These are phyloP conservation scores for Ophiostoma sp. DNA, from an alignment of 2,329 filamentous ascomycete genomes.

Conservation along the genomic window DNA sequence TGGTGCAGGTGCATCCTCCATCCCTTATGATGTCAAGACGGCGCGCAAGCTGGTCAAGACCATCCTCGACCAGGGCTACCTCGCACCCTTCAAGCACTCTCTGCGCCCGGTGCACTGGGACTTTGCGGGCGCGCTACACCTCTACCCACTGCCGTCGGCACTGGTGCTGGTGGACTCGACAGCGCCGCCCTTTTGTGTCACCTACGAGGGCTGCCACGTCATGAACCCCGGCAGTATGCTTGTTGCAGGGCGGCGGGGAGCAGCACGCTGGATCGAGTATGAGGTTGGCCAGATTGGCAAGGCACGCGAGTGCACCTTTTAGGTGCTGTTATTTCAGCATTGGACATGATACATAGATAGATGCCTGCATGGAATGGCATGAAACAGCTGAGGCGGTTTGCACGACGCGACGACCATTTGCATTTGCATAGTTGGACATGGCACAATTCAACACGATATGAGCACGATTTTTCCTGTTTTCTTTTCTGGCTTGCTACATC, in stretches of 20 bases:
- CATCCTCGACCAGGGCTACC: constrained; percentile 80
- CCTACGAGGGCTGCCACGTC: constrained; percentile 92
- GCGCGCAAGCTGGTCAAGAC: constrained; percentile 83
- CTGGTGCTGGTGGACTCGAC: constrained; percentile 79
- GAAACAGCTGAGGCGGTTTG: not conserved
- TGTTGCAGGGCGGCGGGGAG: constrained; percentile 60
- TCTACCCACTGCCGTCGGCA: constrained; percentile 84
- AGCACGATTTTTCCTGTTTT: not conserved
- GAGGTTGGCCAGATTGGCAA: constrained; percentile 60
- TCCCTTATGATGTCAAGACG: constrained; percentile 50
- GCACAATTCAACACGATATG: not conserved
- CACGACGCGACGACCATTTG: not conserved
- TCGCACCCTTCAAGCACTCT: constrained; percentile 79
- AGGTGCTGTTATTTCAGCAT: not conserved
- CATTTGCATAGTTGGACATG: not conserved
- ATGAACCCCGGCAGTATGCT: constrained; percentile 84
- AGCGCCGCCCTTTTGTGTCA: constrained; percentile 75
- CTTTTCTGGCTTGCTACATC: no score
- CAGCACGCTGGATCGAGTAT: constrained; percentile 84
- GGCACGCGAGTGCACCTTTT: constrained; percentile 60
- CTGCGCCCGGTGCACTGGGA: constrained; percentile 87
- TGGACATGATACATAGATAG: not conserved
- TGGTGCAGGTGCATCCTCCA: constrained; percentile 15
- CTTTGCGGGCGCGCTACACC: constrained; percentile 65
- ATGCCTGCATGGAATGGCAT: not conserved